phyloP scores from a whole-genome alignment of 208 protist species.

The Porcisia deanei region DNA sequence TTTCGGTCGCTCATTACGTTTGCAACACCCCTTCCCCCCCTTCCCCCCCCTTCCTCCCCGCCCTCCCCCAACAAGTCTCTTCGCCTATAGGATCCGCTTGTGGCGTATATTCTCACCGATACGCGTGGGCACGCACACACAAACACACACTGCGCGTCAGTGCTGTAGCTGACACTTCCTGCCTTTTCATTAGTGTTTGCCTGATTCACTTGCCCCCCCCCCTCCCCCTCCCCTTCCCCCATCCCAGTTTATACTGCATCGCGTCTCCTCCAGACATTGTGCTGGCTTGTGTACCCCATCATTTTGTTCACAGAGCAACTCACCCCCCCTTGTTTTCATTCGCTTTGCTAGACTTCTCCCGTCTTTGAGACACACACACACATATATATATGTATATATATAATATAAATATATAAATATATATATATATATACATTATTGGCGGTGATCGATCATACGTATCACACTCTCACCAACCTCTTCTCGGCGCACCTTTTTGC shows the following conservation, averaged over 20 bases:
- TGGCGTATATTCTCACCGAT: not conserved
- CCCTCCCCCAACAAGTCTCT: not conserved
- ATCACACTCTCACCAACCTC: no score
- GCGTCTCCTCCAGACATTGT: not conserved
- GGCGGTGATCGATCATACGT: no score
- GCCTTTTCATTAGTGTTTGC: not conserved
- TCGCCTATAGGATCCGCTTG: not conserved
- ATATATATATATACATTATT: no score
- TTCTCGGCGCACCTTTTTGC: not conserved
- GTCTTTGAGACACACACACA: not conserved
- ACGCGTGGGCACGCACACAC: not conserved
- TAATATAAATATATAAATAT: no score
- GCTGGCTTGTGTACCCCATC: not conserved
- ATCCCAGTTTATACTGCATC: no score
- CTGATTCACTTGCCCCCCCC: not conserved
- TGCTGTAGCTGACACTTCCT: not conserved
- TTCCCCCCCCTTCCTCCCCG: not conserved
- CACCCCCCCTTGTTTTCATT: not conserved
- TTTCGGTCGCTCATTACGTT: not conserved
- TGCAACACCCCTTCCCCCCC: no score
- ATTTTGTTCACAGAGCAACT: not conserved
- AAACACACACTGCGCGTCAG: not conserved
- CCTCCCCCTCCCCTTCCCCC: no score
- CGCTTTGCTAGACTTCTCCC: not conserved
- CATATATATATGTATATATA: not conserved